Conservation (phyloP, 345 rosid species). For the Eucalyptus marginata region DNA sequence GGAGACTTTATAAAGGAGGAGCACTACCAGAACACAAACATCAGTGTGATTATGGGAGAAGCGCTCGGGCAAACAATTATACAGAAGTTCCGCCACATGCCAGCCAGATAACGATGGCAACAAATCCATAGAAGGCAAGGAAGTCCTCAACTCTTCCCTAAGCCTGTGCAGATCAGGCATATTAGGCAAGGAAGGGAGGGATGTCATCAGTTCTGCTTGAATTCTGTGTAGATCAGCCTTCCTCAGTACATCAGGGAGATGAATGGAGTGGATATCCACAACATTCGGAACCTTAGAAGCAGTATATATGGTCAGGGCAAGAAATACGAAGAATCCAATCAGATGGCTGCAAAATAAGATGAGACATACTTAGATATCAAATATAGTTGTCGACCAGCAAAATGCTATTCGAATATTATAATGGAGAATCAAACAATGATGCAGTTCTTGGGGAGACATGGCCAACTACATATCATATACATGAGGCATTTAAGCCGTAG, state of each 20-base stretch:
- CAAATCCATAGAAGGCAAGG: slow-evolving; percentile 25
- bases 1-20: neutral
- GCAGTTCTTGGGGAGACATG: neutral
- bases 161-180: slow-evolving; percentile 47
- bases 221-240: slow-evolving; percentile 74
- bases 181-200: slow-evolving; percentile 61
- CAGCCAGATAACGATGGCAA: slow-evolving; percentile 33
- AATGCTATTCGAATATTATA: neutral
- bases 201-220: slow-evolving; percentile 42
- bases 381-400: neutral
- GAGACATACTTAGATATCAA: neutral
- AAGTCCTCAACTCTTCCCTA: slow-evolving; percentile 22
- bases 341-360: slow-evolving; percentile 55
- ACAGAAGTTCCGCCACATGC: slow-evolving; percentile 71
- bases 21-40: slow-evolving; percentile 75
- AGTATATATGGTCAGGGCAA: slow-evolving; percentile 77
- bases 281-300: slow-evolving; percentile 71
- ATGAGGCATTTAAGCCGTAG: neutral
- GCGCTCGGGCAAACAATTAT: slow-evolving; percentile 83
- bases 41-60: slow-evolving; percentile 67
- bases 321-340: slow-evolving; percentile 96
- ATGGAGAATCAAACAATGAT: neutral
- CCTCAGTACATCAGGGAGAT: slow-evolving; percentile 48
- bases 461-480: neutral
- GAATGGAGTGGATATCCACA: slow-evolving; percentile 72